A percentile compares a stretch with the other conserved stretches of the same genome.
phyloP scores from a whole-genome alignment of 73 alveolate genomes.

The Loxodes magnus region DNA sequence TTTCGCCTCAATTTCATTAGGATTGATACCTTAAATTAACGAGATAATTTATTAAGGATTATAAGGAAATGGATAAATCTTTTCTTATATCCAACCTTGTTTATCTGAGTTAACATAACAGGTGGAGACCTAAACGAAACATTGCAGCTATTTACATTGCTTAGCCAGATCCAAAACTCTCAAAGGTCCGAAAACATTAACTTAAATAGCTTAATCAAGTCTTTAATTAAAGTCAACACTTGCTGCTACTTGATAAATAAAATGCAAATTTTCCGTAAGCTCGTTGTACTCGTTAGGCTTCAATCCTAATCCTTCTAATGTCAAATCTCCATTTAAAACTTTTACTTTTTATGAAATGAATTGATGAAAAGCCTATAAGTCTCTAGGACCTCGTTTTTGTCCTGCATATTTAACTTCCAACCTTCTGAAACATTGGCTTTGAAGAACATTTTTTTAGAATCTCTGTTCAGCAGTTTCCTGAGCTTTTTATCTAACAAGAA shows the following conservation, averaged over 20 bases:
- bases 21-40: slow-evolving; percentile 28
- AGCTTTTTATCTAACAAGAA: slow-evolving; percentile 39
- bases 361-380: slow-evolving; percentile 29
- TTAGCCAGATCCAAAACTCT: slow-evolving; percentile 46
- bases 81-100: slow-evolving; percentile 69
- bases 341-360: slow-evolving; percentile 30
- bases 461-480: slow-evolving; percentile 44
- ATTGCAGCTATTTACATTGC: slow-evolving; percentile 24
- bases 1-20: slow-evolving; percentile 35
- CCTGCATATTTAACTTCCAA: slow-evolving; percentile 32
- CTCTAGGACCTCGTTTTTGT: too few relatives aligned
- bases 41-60: slow-evolving; percentile 21
- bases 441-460: slow-evolving; percentile 49
- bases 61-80: slow-evolving; percentile 49
- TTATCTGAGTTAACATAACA: slow-evolving; percentile 51
- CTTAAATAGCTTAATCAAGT: slow-evolving; percentile 52
- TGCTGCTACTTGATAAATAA: slow-evolving; percentile 65
- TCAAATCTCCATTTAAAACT: slow-evolving; percentile 34
- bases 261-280: slow-evolving; percentile 30
- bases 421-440: slow-evolving; percentile 55
- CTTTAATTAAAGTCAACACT: slow-evolving; percentile 56
- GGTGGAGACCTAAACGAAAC: slow-evolving; percentile 62
- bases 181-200: slow-evolving; percentile 58
- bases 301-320: slow-evolving; percentile 41
- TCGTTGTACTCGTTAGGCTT: slow-evolving; percentile 16